A percentile compares a stretch with the other conserved stretches of the same genome.
Conservation (phyloP, 371 early-diverging fungal species). For the Mortierella sp. region DNA sequence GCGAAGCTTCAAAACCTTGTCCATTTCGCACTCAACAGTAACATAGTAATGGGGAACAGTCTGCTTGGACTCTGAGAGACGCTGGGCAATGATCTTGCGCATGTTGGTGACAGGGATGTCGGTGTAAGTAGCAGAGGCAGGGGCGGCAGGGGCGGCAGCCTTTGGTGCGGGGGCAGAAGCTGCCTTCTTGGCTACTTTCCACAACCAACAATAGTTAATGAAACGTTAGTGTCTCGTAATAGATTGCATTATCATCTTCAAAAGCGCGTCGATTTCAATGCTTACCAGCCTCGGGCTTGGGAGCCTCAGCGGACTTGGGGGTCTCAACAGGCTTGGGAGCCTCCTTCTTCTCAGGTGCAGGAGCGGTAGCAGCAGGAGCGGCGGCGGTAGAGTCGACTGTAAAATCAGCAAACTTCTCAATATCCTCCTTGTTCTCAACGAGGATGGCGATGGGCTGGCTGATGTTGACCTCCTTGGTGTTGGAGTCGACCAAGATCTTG, state of each 20-base stretch:
- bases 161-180: conserved; percentile 61
- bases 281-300: conserved; percentile 63
- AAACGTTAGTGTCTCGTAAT: background rate
- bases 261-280: background rate
- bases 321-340: conserved; percentile 48
- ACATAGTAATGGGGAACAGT: conserved; percentile 97
- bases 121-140: conserved; percentile 72
- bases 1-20: conserved; percentile 89
- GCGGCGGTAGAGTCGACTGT: conserved; percentile 69
- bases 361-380: conserved; percentile 62
- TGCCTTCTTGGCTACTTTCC: conserved; percentile 31
- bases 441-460: conserved; percentile 92
- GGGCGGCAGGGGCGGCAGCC: conserved; percentile 64
- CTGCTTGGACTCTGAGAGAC: conserved; percentile 89
- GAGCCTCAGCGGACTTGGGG: conserved; percentile 58
- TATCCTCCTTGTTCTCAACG: conserved; percentile 91
- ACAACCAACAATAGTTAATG: background rate
- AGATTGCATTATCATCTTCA: background rate
- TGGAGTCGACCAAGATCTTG: conserved; percentile 89
- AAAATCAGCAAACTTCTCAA: conserved; percentile 90
- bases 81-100: conserved; percentile 92
- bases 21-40: conserved; percentile 91
- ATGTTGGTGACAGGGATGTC: conserved; percentile 93
- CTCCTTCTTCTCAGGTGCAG: conserved; percentile 45
- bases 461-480: conserved; percentile 83